Evolutionary conservation across 2,329 filamentous ascomycete species (phyloP), one percentile per base, ranked within the genome.

Genomic region (Xylariaceae sp.): DNA sequence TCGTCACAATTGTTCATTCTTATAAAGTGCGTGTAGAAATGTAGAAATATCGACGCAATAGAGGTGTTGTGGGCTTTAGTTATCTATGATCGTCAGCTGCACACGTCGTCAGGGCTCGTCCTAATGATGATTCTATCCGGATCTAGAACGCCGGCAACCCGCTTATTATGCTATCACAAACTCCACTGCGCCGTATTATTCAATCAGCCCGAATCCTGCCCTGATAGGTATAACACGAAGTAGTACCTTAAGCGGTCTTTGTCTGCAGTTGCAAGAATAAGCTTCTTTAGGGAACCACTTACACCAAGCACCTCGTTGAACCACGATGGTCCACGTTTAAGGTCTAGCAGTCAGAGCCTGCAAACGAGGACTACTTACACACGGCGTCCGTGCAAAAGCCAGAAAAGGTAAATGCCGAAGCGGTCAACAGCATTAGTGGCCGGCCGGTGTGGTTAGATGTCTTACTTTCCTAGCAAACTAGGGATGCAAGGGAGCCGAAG

Each of bases 81-180:
- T 44, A 44, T 37, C 50, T 57, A 51, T 57, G 47, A 29, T 41
- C 23, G 23, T 16, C 20, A 21, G 18, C n/a, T 20, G 44, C 29
- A 10, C 42, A 42, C 40, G 32, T 41, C n/a, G 29, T 23, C 48
- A 9, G 9, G n/a, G n/a, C n/a, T n/a, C n/a, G n/a, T n/a, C n/a
- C n/a, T n/a, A n/a, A n/a, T n/a, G n/a, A 45, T 46, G 18, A 49
- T 44, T 52, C 57, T 44, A 60, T 55, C 54, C 54, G 50, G 48
- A 54, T 60, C 57, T 57, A 57, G 57, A 60, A 52, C 51, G 44
- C 52, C 44, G 37, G 4, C 40, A 37, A 19, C 54, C 46, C 50
- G 51, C 42, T 57, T 60, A 54, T 47, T 54, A 18, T 23, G 41
- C 46, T 60, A 52, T 54, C 56, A 52, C 50, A 20, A 41, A 46